Evolutionary conservation across 805 yeast species (phyloP).

Genomic region (Cyberlindnera misumaiensis): DNA sequence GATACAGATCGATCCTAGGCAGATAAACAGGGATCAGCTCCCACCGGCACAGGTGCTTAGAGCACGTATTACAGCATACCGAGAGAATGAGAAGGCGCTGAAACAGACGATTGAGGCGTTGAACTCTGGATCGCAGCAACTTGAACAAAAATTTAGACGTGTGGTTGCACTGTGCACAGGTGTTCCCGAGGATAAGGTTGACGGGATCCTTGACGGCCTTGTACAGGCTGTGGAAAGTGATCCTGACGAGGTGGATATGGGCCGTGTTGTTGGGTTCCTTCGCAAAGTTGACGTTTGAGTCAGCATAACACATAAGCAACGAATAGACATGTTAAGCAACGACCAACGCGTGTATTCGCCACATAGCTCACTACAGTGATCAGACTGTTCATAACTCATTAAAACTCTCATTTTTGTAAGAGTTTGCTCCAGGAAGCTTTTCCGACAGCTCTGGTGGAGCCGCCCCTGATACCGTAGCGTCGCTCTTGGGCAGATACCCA

Average conservation of each 20-base stretch:
- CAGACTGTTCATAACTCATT: neutral
- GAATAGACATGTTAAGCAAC: no score
- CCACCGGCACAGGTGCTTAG: constrained; percentile 43
- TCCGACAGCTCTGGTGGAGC: constrained; percentile 11
- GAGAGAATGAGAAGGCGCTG: constrained; percentile 56
- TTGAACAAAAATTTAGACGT: constrained; percentile 75
- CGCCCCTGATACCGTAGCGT: constrained; percentile 14
- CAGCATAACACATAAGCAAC: constrained; percentile 1
- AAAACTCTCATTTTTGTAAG: no score
- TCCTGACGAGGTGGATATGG: constrained; percentile 59
- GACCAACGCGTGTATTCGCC: neutral
- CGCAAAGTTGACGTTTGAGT: constrained; percentile 34
- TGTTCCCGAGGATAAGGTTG: constrained; percentile 75
- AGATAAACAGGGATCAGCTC: constrained; percentile 20
- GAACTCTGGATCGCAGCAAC: constrained; percentile 43
- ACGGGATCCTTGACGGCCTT: constrained; percentile 72
- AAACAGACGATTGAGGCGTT: constrained; percentile 45
- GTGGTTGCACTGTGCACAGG: constrained; percentile 90
- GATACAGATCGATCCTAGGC: constrained; percentile 13
- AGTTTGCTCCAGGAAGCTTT: constrained; percentile 9
- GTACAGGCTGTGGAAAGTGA: constrained; percentile 88
- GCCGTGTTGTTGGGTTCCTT: constrained; percentile 48
- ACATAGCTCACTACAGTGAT: no score
- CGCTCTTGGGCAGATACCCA: constrained; percentile 8
- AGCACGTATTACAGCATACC: constrained; percentile 80